Evolutionary conservation across 495 filamentous ascomycete species (phyloP).

Genomic region (Stereocaulon alpinum): DNA sequence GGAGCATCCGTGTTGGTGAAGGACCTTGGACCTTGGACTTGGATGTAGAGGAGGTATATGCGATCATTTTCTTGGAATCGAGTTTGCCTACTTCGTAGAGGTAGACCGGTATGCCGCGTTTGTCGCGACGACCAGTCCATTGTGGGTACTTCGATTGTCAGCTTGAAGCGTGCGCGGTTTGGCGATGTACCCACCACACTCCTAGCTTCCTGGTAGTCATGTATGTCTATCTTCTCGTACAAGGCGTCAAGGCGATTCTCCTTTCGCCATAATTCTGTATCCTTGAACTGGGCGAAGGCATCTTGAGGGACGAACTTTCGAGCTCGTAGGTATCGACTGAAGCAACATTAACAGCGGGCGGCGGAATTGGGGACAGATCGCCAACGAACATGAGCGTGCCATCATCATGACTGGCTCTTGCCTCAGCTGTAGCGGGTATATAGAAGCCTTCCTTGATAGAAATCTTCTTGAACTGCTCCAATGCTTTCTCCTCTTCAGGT

Average conservation of each 20-base stretch:
- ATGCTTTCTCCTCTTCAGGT: conserved; percentile 14
- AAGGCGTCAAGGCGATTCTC: conserved; percentile 63
- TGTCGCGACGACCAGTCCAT: conserved; percentile 83
- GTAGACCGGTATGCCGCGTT: conserved; percentile 80
- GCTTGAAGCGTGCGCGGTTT: neutral
- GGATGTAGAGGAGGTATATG: conserved; percentile 54
- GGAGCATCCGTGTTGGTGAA: conserved; percentile 50
- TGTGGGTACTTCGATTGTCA: conserved; percentile 63
- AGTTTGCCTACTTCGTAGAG: conserved; percentile 77
- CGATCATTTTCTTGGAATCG: conserved; percentile 64
- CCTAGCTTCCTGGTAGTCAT: conserved; percentile 70
- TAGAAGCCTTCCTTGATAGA: conserved; percentile 15
- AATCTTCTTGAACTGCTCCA: conserved; percentile 19
- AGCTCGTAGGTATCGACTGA: conserved; percentile 22
- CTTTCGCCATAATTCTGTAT: conserved; percentile 79
- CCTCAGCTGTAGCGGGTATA: conserved; percentile 7
- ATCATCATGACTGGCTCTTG: conserved; percentile 22
- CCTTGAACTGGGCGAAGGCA: conserved; percentile 74
- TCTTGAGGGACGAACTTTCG: conserved; percentile 23
- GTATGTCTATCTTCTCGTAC: conserved; percentile 68
- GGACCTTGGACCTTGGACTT: conserved; percentile 41
- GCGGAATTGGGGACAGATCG: neutral
- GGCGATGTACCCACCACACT: conserved; percentile 48
- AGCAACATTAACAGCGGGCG: neutral
- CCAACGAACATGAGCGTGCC: conserved; percentile 19